Evolutionary conservation across 2,329 filamentous ascomycete species (phyloP), one percentile per base, ranked within the genome.

Genomic region (Aspergillus fructus): DNA sequence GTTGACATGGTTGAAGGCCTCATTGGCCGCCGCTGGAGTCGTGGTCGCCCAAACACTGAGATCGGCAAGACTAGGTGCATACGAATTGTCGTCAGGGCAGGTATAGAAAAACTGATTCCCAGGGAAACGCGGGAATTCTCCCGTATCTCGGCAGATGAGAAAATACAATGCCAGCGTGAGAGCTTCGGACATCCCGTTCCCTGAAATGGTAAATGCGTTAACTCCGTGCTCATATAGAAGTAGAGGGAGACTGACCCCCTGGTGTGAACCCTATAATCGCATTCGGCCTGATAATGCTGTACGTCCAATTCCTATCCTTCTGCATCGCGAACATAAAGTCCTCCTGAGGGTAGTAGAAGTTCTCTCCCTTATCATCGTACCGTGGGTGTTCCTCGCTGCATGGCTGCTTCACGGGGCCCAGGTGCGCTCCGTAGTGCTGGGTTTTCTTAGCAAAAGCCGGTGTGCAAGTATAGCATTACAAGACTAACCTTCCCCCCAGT

Each of bases 121-220:
- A 0, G 68, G 68, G 39, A 71, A 68, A 1, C 43, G 46, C 0
- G 65, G 61, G 1, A 54, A 49, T 21, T 68, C 42, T 2, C 60
- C 56, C 4, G 63, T 45, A 49, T 71, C 68, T 8, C 61, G 61
- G 19, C 69, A 70, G 53, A 63, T 66, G 4, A 70, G 49, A 40
- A 69, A 59, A 52, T 70, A 70, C 15, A 71, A 56, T 0, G 63
- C 66, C 0, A 71, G 42, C 2, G 69, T 72, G 3, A 72, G 17
- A 2, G 62, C 64, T 21, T 67, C 61, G 1, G 68, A 70, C 68
- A 70, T 72, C 21, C 67, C 68, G 27, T 70, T 49, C 68, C 67
- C 64, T 48, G 62, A 4, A 30, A 30, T 9, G 27, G 3, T 4
- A 4, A 9, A 11, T 11, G 9, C 9, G 27, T 30, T 30, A 30